Evolutionary conservation across 805 yeast species (phyloP), one percentile per base, ranked within the genome.

Genomic region (Millerago galiae): DNA sequence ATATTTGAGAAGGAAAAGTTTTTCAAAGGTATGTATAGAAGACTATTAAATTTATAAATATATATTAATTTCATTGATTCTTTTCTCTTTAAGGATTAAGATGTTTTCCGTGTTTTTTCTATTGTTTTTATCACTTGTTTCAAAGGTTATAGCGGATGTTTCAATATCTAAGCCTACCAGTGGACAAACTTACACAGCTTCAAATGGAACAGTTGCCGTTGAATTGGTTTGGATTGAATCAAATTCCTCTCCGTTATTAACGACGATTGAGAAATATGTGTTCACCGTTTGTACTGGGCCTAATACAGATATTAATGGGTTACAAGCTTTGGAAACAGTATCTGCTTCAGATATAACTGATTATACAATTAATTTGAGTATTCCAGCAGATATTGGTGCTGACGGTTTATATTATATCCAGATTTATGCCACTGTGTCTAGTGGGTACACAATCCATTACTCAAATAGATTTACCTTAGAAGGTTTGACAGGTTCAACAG

Each of bases 351-450:
- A 59, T 8, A 38, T 75, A 1, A 44, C 59, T n/a, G 64, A 54
- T 24, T 52, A 56, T 40, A 43, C 58, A 7, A 60, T 73, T 51
- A 59, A 68, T 2, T 75, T 81, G 5, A 32, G 59, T 0, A 54
- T 80, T 39, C 66, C 68, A 8, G 60, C 76, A 2, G 39, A 63
- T n/a, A 55, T 60, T 13, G 82, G 77, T 34, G 76, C 78, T 4
- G 61, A 72, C 56, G 99, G 99, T 29, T 61, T 64, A 46, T 91
- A 75, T 62, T 86, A 65, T 59, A 56, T 91, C 50, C 97, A 91
- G 64, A 60, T 89, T 28, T 75, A 72, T 48, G 75, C 87, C 1
- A 17, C 38, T 10, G 45, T 52, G 9, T 42, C 59, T 1, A 50
- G 57, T 14, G 77, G 74, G 32, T 68, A 66, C 54, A 70, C 86